Evolutionary conservation across 2,329 filamentous ascomycete species (phyloP), one percentile per base, ranked within the genome.

Genomic region (Epichloe elymi): DNA sequence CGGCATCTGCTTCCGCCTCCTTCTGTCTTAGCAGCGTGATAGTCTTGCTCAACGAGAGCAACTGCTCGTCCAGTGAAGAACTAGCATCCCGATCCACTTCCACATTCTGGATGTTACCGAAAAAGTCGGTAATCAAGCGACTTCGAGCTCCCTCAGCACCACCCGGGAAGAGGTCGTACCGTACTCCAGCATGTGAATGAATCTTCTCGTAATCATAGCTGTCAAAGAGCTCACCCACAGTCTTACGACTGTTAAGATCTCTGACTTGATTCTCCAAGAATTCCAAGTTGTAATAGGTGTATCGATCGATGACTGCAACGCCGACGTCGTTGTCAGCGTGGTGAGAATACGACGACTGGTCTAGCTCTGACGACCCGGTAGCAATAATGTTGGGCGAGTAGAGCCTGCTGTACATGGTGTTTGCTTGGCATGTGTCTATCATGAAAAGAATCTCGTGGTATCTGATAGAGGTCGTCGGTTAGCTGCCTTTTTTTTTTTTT

Each of bases 361-460:
- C 91, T 54, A 97, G 84, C 66, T 93, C 89, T 3, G 87, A 94
- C 35, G 88, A 95, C n/a, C 93, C 93, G 0, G 94, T 98, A 0
- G 93, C 93, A 61, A 98, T 89, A 61, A 98, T 96, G 63, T 97
- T 97, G 46, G 91, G 91, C 5, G 89, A 95, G 74, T 98, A 98
- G 63, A 98, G 88, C 61, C 95, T 91, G 65, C 84, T 91, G 72
- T 95, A 98, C 89, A 98, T 96, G 35, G 93, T 98, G 67, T 98
- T 98, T 51, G 93, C 93, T 71, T 98, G 93, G 72, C 93, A 98
- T 0, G 93, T 98, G 67, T 98, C 93, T 69, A 98, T 98, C 93
- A 98, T 98, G 74, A 98, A 98, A 52, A 98, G 80, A 59, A 98
- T 83, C 69, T 98, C 93, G 66, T 97, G 88, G 69, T 97, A 98